Conservation (phyloP, 78 protist genomes). For the Cavenderia fasciculata region DNA sequence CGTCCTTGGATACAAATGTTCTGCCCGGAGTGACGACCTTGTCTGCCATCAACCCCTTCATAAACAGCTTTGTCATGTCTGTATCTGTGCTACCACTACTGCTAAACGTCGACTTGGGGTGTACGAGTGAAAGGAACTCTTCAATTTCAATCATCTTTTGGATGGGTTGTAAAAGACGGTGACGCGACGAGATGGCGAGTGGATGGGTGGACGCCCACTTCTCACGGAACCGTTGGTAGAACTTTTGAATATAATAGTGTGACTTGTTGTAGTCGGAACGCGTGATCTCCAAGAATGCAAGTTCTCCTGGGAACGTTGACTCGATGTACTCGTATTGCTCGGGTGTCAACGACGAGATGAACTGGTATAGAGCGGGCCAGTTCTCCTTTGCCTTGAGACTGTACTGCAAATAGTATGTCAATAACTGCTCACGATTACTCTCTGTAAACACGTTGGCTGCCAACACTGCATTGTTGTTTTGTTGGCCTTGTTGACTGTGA, state of each 20-base stretch:
- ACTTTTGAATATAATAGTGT: slow-evolving; percentile 29
- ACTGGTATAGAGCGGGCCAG: slow-evolving; percentile 72
- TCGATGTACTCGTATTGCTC: slow-evolving; percentile 42
- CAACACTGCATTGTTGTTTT: too few species aligned
- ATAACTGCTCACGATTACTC: neutral
- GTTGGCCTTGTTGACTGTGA: neutral
- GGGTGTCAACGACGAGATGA: slow-evolving; percentile 21
- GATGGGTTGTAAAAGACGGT: slow-evolving; percentile 58
- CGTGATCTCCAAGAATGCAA: slow-evolving; percentile 68
- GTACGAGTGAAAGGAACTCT: slow-evolving; percentile 51
- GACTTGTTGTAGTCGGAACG: slow-evolving; percentile 54
- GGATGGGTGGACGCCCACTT: slow-evolving; percentile 82
- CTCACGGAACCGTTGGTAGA: slow-evolving; percentile 45
- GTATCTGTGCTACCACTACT: neutral
- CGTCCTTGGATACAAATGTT: neutral
- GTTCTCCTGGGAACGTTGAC: slow-evolving; percentile 70
- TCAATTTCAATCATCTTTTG: slow-evolving; percentile 80
- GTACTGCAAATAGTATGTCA: slow-evolving; percentile 35
- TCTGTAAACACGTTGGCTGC: neutral
- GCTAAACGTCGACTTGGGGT: neutral
- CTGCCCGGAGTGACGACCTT: too few species aligned
- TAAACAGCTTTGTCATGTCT: too few species aligned
- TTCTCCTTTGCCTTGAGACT: slow-evolving; percentile 73
- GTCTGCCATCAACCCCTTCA: too few species aligned
- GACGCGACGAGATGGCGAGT: slow-evolving; percentile 41